Conservation (phyloP, 257 asterid genomes). For the Nicotiana sylvestris region DNA sequence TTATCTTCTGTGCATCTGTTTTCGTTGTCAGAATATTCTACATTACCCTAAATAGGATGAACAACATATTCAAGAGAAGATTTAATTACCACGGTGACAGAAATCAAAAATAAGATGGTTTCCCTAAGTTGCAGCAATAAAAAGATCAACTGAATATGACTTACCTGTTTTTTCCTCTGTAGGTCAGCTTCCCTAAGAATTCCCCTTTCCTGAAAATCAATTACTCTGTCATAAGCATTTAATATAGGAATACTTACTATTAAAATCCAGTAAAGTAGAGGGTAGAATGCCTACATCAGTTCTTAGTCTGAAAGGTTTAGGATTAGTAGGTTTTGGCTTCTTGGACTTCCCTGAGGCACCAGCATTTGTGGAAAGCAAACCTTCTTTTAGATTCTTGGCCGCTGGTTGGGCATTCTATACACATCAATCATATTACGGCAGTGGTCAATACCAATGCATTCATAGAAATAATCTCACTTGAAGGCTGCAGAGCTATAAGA, state of each 20-base stretch:
- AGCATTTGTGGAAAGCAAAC: conserved; percentile 19
- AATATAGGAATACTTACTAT: not conserved
- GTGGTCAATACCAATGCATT: not conserved
- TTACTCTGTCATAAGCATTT: conserved; percentile 14
- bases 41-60: conserved; percentile 13
- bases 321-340: conserved; percentile 83
- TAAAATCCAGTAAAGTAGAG: not conserved
- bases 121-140: not conserved
- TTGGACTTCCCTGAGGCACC: conserved; percentile 42
- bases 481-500: not conserved
- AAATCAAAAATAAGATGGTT: not conserved
- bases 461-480: conserved; percentile 2
- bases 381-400: conserved; percentile 38
- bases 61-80: not conserved
- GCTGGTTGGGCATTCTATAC: conserved; percentile 37
- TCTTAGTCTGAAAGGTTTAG: conserved; percentile 94
- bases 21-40: not conserved
- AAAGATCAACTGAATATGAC: conserved; percentile 39
- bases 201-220: conserved; percentile 72
- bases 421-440: not conserved
- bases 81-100: not conserved
- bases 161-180: conserved; percentile 49
- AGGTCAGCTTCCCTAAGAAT: conserved; percentile 75
- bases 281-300: conserved; percentile 68
- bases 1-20: not conserved